Evolutionary conservation across 2,329 filamentous ascomycete species (phyloP), one percentile per base, ranked within the genome.

Genomic region (Eutypa lata): DNA sequence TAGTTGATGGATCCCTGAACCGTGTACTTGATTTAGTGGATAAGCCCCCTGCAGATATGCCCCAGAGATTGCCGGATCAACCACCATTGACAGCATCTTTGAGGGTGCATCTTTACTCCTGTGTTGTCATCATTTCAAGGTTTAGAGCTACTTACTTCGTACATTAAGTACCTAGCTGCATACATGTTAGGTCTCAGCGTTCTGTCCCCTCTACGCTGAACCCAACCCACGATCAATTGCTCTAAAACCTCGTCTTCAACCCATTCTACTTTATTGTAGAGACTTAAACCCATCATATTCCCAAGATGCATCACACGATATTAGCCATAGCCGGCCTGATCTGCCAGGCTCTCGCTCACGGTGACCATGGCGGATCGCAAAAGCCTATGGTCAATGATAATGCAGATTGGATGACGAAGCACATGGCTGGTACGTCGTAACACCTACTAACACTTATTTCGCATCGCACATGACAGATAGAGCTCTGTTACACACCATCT

Each of bases 391-490:
- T 86, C 14, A 70, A 72, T 59, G 72, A 77, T 3, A 71, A 83
- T 54, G 80, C 83, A 40, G 74, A 80, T 63, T 87, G 84, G 84
- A 85, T 86, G 72, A 80, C 80, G 44, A 81, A 78, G 62, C 84
- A 87, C 66, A 87, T 87, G 83, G 83, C 83, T 24, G 83, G 83
- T 84, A 75, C 49, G 74, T 64, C 53, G 55, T 37, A 22, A 35
- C 45, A 37, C 35, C 22, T 7, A 4, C 16, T 38, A 6, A 38
- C 14, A 35, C 14, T 35, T 35, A 8, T 35, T 35, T 35, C n/a
- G n/a, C n/a, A n/a, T n/a, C n/a, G n/a, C n/a, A n/a, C n/a, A 35
- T 35, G 31, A 35, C n/a, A n/a, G n/a, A n/a, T n/a, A 35, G 7
- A 35, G 7, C 8, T 35, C 31, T 35, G 14, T 35, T 35, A 7